Evolutionary conservation across 2,329 filamentous ascomycete genomes (phyloP).

Genomic region (Hirsutella thompsonii): DNA sequence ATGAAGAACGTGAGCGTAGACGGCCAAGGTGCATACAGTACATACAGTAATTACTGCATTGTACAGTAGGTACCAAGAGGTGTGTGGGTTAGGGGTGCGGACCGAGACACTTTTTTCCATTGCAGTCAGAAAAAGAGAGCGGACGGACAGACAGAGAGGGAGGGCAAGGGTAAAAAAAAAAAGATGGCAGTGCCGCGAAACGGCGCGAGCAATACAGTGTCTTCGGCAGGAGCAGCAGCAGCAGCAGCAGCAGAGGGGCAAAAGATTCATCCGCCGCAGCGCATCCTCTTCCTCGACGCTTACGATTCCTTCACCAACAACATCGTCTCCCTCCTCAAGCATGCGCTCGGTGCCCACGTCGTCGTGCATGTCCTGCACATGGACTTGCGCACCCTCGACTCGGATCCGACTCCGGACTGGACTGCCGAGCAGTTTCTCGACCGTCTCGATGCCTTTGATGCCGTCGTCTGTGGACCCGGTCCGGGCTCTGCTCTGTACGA

Average conservation of each 20-base stretch:
- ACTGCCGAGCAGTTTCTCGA: slow-evolving; percentile 26
- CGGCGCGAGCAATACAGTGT: background rate
- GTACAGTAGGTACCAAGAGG: too few relatives aligned
- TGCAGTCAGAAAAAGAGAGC: too few relatives aligned
- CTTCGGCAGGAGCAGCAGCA: background rate
- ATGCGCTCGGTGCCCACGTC: slow-evolving; percentile 54
- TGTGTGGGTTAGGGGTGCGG: too few relatives aligned
- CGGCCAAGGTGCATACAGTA: background rate
- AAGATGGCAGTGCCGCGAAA: background rate
- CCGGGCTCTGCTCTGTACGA: slow-evolving; percentile 65
- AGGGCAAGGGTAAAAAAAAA: too few relatives aligned
- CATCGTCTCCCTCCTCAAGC: slow-evolving; percentile 70
- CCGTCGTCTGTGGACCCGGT: slow-evolving; percentile 80
- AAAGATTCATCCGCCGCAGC: slow-evolving; percentile 9
- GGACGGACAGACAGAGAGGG: too few relatives aligned
- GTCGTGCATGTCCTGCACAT: slow-evolving; percentile 30
- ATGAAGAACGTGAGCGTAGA: background rate
- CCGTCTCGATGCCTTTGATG: slow-evolving; percentile 52
- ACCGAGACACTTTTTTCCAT: too few relatives aligned
- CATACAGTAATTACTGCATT: too few relatives aligned
- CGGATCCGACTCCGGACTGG: slow-evolving; percentile 41
- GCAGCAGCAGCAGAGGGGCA: background rate
- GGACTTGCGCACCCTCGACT: slow-evolving; percentile 43
- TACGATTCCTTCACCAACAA: slow-evolving; percentile 98
- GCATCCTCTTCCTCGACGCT: slow-evolving; percentile 82